A percentile compares a stretch with the other conserved stretches of the same genome.
Conservation (phyloP, 2,329 filamentous ascomycete genomes). For the Shiraia bambusicola region DNA sequence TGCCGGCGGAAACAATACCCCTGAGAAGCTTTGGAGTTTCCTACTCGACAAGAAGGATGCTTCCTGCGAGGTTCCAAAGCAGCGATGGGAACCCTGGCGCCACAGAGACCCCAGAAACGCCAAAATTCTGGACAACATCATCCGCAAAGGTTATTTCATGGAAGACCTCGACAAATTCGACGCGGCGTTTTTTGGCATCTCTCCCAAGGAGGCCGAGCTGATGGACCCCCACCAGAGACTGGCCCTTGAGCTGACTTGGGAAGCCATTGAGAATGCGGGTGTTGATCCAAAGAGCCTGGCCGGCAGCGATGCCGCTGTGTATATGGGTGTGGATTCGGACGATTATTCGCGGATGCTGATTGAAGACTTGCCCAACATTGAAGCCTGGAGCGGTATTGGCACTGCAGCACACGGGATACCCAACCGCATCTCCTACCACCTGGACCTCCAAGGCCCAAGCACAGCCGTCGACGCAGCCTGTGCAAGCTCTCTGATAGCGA, state of each 20-base stretch:
- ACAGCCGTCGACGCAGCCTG: conserved; percentile 32
- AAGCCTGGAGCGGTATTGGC: conserved; percentile 22
- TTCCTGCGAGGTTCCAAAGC: conserved; percentile 32
- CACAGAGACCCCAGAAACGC: conserved; percentile 27
- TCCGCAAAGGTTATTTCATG: conserved; percentile 36
- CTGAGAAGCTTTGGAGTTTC: conserved; percentile 40
- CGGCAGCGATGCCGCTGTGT: conserved; percentile 26
- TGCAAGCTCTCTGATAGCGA: conserved; percentile 22
- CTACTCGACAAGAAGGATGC: conserved; percentile 32
- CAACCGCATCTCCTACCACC: conserved; percentile 25
- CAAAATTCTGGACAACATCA: conserved; percentile 27
- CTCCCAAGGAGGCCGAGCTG: conserved; percentile 29
- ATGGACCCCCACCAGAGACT: conserved; percentile 34
- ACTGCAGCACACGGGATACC: conserved; percentile 17
- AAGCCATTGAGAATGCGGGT: conserved; percentile 32
- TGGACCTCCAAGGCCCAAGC: conserved; percentile 27
- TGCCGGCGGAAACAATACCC: conserved; percentile 32
- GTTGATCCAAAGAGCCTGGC: conserved; percentile 18
- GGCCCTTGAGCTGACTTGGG: conserved; percentile 26
- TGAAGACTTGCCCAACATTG: conserved; percentile 16
- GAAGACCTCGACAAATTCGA: conserved; percentile 30
- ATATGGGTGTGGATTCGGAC: conserved; percentile 27
- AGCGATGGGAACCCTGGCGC: conserved; percentile 38
- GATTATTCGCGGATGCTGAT: conserved; percentile 17
- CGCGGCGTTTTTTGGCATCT: conserved; percentile 33